A percentile compares a stretch with the other conserved stretches of the same genome.
phyloP scores from a whole-genome alignment of 116 monocot species.

The Cymodocea nodosa region DNA sequence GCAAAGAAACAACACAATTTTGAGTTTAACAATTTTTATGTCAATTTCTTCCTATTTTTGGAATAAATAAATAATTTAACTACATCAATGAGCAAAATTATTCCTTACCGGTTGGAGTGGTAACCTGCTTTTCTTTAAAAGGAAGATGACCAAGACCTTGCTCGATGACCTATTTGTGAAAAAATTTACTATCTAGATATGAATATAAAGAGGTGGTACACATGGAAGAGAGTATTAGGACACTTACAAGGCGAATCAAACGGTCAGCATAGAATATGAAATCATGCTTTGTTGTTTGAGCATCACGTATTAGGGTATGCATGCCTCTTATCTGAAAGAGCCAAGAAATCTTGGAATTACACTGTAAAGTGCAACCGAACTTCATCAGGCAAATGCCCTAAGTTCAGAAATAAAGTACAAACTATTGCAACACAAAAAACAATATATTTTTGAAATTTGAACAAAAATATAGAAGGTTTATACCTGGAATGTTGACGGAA shows the following conservation, averaged over 20 bases:
- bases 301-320: conserved; percentile 95
- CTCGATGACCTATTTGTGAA: conserved; percentile 70
- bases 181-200: not conserved
- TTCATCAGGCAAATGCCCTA: no score
- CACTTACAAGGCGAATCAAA: conserved; percentile 80
- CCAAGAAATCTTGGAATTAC: no score
- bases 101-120: conserved; percentile 75
- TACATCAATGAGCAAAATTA: not conserved
- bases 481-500: conserved; percentile 95
- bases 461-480: not conserved
- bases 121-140: conserved; percentile 91
- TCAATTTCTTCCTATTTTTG: not conserved
- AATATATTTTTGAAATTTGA: no score
- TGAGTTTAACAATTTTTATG: no score
- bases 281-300: conserved; percentile 66
- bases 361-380: no score
- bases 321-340: conserved; percentile 73
- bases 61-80: not conserved
- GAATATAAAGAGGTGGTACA: not conserved
- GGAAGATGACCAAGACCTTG: conserved; percentile 88
- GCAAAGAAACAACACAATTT: no score
- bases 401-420: no score
- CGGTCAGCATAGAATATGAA: conserved; percentile 96
- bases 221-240: not conserved
- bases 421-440: no score